Evolutionary conservation across 257 asterid genomes (phyloP).

Genomic region (Ophiorrhiza pumila): DNA sequence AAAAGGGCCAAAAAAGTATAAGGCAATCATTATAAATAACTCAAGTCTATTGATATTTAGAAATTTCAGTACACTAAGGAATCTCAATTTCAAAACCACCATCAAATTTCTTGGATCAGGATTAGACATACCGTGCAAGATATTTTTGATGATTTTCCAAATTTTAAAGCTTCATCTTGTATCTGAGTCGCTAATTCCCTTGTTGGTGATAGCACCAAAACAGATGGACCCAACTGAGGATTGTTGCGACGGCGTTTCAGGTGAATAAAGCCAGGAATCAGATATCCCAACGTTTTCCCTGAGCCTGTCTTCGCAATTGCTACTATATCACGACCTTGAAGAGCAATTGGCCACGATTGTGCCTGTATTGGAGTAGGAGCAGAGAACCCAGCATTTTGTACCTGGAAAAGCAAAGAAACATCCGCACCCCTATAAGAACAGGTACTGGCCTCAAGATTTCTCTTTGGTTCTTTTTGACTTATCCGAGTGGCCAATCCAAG

Average conservation of each 20-base stretch:
- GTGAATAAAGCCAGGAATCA: conserved; percentile 87
- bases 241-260: conserved; percentile 56
- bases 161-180: conserved; percentile 90
- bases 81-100: not conserved
- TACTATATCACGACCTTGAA: conserved; percentile 88
- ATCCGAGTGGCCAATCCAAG: conserved; percentile 58
- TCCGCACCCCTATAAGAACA: conserved; percentile 42
- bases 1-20: not conserved
- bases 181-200: conserved; percentile 98
- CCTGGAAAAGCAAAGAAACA: conserved; percentile 61
- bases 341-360: conserved; percentile 98
- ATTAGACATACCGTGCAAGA: conserved; percentile 72
- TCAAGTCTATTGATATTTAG: not conserved
- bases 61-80: not conserved
- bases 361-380: conserved; percentile 99
- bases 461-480: conserved; percentile 36
- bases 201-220: conserved; percentile 92
- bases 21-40: not conserved
- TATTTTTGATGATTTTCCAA: conserved; percentile 79
- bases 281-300: conserved; percentile 93
- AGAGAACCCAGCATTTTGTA: conserved; percentile 81
- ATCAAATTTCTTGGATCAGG: not conserved
- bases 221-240: conserved; percentile 86
- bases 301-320: conserved; percentile 99
- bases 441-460: conserved; percentile 34